Evolutionary conservation across 331 rosid genomes (phyloP).

Genomic region (Rosa hybrid): DNA sequence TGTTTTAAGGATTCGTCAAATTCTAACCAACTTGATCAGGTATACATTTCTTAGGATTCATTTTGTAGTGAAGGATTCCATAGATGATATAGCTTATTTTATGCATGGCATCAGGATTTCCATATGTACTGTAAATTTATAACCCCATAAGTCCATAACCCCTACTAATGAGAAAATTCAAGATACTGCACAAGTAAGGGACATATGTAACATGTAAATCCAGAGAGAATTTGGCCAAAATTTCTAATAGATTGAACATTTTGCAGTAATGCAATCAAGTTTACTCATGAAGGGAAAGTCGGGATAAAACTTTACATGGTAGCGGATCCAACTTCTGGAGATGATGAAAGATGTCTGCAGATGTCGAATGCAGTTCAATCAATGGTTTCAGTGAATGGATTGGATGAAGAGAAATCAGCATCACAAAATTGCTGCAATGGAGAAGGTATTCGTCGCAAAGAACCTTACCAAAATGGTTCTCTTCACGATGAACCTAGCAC

Average conservation of each 20-base stretch:
- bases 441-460: slow-evolving; percentile 31
- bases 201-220: neutral
- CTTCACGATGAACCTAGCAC: slow-evolving; percentile 48
- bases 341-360: slow-evolving; percentile 21
- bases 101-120: neutral
- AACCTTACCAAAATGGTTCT: slow-evolving; percentile 35
- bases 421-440: slow-evolving; percentile 36
- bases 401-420: slow-evolving; percentile 49
- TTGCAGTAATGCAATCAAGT: slow-evolving; percentile 90
- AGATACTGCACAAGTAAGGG: neutral
- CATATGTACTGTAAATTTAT: neutral
- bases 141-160: too few species aligned
- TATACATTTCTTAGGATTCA: slow-evolving; percentile 27
- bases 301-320: slow-evolving; percentile 69
- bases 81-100: neutral
- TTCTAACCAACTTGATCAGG: slow-evolving; percentile 88
- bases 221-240: neutral
- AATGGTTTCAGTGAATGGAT: slow-evolving; percentile 40
- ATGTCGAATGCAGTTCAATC: slow-evolving; percentile 37
- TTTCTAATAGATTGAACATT: slow-evolving; percentile 10
- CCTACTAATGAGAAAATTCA: neutral
- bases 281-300: slow-evolving; percentile 90
- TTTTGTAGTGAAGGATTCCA: neutral
- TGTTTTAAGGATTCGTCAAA: slow-evolving; percentile 92
- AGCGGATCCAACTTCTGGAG: slow-evolving; percentile 41